Evolutionary conservation across 768 basidiomycete genomes (phyloP).

Genomic region (Boletellus emodensis): DNA sequence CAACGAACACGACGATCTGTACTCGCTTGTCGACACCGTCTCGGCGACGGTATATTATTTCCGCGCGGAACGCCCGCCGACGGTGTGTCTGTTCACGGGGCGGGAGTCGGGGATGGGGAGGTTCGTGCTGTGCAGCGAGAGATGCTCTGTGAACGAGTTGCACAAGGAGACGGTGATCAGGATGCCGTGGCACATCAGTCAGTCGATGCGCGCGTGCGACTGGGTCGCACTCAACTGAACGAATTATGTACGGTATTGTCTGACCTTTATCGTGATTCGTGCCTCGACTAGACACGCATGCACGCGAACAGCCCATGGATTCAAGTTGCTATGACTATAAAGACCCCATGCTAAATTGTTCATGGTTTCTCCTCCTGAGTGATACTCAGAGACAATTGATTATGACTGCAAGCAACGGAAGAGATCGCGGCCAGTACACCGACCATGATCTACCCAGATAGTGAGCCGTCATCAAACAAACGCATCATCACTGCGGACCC

Average conservation of each 20-base stretch:
- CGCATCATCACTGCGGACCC: no score
- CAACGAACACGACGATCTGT: slow-evolving; percentile 6
- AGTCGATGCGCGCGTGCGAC: slow-evolving; percentile 19
- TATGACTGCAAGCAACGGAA: slow-evolving; percentile 23
- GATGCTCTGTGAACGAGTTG: slow-evolving; percentile 17
- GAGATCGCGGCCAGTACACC: slow-evolving; percentile 71
- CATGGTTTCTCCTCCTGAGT: no score
- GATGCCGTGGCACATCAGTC: slow-evolving; percentile 20
- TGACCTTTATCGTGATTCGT: no score
- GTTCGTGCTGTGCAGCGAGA: slow-evolving; percentile 21
- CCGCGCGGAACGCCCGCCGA: slow-evolving; percentile 19
- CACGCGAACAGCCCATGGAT: no score
- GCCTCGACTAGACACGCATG: no score
- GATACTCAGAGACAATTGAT: no score
- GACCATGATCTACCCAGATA: slow-evolving; percentile 54
- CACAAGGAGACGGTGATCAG: slow-evolving; percentile 25
- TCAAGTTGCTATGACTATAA: no score
- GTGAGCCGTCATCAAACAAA: background rate
- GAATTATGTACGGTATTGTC: no score
- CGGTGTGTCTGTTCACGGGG: slow-evolving; percentile 22
- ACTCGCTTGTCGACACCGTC: slow-evolving; percentile 22
- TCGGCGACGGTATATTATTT: slow-evolving; percentile 25
- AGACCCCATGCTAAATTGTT: no score
- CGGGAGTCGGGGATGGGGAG: slow-evolving; percentile 20
- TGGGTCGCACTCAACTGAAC: slow-evolving; percentile 7